A percentile compares a stretch with the other conserved stretches of the same genome.
Conservation (phyloP, 202 grass and related monocot species). For the Schoenoplectus tabernaemontani region DNA sequence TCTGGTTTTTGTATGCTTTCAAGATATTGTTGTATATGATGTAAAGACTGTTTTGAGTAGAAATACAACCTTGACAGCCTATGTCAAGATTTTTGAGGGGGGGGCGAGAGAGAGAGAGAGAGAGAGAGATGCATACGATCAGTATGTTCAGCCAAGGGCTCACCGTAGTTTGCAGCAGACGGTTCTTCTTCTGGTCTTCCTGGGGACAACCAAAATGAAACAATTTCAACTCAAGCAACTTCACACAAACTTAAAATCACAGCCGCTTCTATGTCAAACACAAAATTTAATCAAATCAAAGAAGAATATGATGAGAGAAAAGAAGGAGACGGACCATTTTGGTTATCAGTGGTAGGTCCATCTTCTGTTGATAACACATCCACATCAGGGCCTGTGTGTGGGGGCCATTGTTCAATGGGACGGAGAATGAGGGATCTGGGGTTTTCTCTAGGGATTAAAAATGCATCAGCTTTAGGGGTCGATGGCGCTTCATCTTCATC, state of each 20-base stretch:
- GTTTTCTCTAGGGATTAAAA: conserved; percentile 92
- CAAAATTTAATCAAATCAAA: too few species aligned
- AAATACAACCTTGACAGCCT: too few species aligned
- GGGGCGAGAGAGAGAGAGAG: neutral
- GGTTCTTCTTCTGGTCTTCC: conserved; percentile 10
- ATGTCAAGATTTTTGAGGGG: too few species aligned
- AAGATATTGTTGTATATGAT: too few species aligned
- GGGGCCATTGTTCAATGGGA: conserved; percentile 42
- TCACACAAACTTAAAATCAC: neutral
- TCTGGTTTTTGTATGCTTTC: too few species aligned
- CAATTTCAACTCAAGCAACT: neutral
- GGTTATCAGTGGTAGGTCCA: neutral
- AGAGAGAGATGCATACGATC: conserved; percentile 8
- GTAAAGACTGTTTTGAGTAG: too few species aligned
- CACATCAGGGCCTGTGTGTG: neutral
- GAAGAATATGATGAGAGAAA: neutral
- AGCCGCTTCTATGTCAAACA: neutral
- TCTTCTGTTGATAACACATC: conserved; percentile 24
- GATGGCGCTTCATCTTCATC: conserved; percentile 60
- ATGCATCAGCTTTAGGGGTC: conserved; percentile 83
- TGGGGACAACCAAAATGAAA: conserved; percentile 6
- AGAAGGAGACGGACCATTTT: conserved; percentile 30
- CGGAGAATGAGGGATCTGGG: conserved; percentile 52
- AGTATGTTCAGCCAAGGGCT: neutral
- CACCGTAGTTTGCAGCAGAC: neutral